Evolutionary conservation across 1,284 basidiomycete genomes (phyloP), one percentile per base, ranked within the genome.

Genomic region (Phellopilus nigrolimitatus): DNA sequence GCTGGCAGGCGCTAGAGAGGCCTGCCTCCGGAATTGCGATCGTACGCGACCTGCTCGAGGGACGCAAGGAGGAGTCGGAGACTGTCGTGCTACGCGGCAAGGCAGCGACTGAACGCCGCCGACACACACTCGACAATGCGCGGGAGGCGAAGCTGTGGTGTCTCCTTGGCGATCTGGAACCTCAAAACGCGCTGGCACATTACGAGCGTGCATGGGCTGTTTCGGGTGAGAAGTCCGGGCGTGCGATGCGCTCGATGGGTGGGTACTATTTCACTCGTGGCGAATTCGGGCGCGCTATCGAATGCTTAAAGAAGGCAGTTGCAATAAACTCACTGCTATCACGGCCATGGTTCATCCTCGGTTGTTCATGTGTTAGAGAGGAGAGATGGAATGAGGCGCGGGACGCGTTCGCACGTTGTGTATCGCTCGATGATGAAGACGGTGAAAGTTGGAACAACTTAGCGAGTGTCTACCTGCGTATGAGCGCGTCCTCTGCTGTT

Each of bases 381-480:
- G 88, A 95, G 66, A 73, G 83, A 49, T 97, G 93, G 94, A 76
- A 78, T 22, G 85, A 84, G 22, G 95, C 88, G 1, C 82, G 84
- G 51, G 82, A 88, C 42, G 87, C 90, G 0, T 99, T 99, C 68
- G 73, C 76, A 43, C 76, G 95, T 31, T 93, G 91, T 61, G 93
- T 97, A 0, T 73, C 80, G 7, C 83, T 99, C 55, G 95, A 98
- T 57, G 92, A 95, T 56, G 95, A 99, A 60, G 95, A 99, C 63
- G 91, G 82, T 3, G 95, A 99, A 74, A 95, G 92, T 58, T 99
- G 97, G 97, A 97, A 89, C 65, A 99, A 99, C 66, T 72, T 99
- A 49, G 97, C 95, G 19, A 95, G 88, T 57, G 88, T 95, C 62
- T 97, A 98, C 67, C 78, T 99, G 49, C 83, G 91, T 25, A 76